Evolutionary conservation across 768 basidiomycete genomes (phyloP), one percentile per base, ranked within the genome.

Genomic region (Xerocomellus chrysenteron): DNA sequence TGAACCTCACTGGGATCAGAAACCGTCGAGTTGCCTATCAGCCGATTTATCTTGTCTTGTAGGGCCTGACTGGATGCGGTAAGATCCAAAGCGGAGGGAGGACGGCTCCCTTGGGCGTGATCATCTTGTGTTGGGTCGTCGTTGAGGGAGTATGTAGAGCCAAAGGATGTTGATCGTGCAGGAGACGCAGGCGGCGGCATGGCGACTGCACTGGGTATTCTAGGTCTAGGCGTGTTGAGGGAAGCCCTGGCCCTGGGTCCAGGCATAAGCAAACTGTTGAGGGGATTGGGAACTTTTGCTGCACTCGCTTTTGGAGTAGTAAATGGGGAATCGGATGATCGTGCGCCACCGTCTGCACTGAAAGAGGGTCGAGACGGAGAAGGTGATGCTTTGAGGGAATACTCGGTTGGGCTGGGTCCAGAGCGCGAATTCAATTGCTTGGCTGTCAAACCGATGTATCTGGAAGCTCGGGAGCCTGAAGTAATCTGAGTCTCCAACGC

Each of bases 171-270:
- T 6, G 68, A 66, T 52, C 65, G 66, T 17, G 68, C 70, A 8
- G 89, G 89, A 13, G 88, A 88, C 1, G 85, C 75, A 17, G 90
- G 90, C 3, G 90, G 90, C 3, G 89, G 90, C 90, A 92, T 91
- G 8, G 88, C 84, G 28, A 88, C 70, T n/a, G 80, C 77, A 63
- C 88, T 89, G 32, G 89, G 87, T 57, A 90, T 67, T 49, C 89
- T 79, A 14, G 82, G 79, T 32, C 87, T 80, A 43, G 87, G 85
- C 12, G 86, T 87, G 57, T 67, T 70, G 17, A 76, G 54, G 14
- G 76, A 72, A 19, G 70, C 54, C 49, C 75, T 72, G 30, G 66
- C 45, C 54, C 73, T 79, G 3, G 47, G 10, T 2, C 68, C 68
- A 13, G 68, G 59, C 48, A 56, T 58, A 3, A 61, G 58, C 12